Evolutionary conservation across 768 basidiomycete species (phyloP), one percentile per base, ranked within the genome.

Genomic region (Fibroporia radiculosa): DNA sequence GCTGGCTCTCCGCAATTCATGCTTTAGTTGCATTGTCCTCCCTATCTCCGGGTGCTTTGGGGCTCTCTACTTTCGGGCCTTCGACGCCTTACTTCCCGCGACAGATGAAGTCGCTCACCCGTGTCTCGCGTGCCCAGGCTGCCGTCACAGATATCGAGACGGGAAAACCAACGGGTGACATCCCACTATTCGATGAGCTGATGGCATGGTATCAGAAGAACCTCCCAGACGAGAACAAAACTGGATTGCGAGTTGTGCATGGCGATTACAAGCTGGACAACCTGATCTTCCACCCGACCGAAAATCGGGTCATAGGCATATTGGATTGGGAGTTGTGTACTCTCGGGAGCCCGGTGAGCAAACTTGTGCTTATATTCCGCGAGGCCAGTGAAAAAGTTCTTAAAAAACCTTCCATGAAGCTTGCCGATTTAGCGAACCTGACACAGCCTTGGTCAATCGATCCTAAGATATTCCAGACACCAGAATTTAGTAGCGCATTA

Each of bases 241-340:
- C 74, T 1, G 89, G 87, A 1, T 68, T 76, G 43, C 80, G 88
- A n/a, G 81, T 99, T 51, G 92, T 98, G 4, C 95, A 98, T 60
- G 95, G 95, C 22, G 95, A 99, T 63, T 98, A 89, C 62, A 99
- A 99, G 62, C 70, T 95, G n/a, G 95, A 99, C 64, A 99, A 99
- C 62, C 62, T 99, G 51, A 75, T 97, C 51, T 98, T 96, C 65
- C 93, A 98, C 55, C 84, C 86, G 0, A 89, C 82, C 0, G 84
- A 97, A 63, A 90, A 93, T 49, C 72, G 77, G 32, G 93, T 98
- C 3, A 92, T 98, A 50, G 96, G 91, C 4, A 91, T 99, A 29
- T 64, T 99, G 40, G 95, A 99, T 58, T 99, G 95, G 95, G 95
- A 99, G 60, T 68, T 99, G 22, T 96, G 91, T 57, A 97, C 95